Base-by-base conservation (phyloP, 108 stramenopile genomes). In the Fragilariopsis cylindrus region DNA sequence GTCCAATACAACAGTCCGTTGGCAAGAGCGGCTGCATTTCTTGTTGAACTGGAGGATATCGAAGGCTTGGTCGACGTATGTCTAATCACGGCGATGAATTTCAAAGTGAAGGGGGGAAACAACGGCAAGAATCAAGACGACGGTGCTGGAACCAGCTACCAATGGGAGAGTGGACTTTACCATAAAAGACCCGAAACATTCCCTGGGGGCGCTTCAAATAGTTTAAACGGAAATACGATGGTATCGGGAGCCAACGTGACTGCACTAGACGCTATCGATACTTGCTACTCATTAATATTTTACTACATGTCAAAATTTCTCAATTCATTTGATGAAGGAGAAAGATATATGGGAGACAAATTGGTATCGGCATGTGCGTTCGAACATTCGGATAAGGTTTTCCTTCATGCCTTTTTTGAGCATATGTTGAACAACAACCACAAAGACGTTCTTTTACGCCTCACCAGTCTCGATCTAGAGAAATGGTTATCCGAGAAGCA, bases 151-250 rank as follows among this genome's bases (percentile, higher is more conserved):
- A 52, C 68, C 43, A 69, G 80, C 57, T 73, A 89, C 57, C 70
- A 63, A 13, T 96, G 95, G 95, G 95, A 96, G 72, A 80, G 72
- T 57, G 82, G 85, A 11, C 76, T 96, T 50, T 96, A 96, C 70
- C 90, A 93, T 57, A 81, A 80, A 50, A 79, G 71, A 58, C 44
- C 41, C 21, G 64, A 65, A 65, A n/a, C 42, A 63, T 40, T 8
- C 5, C 2, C 42, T 43, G 62, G 62, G 46, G 46, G 11, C 13
- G 16, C 13, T 63, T 52, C 56, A 50, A 73, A 52, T 57, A 48
- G 9, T 54, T 70, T 54, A 52, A 78, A 64, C 60, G 47, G 19
- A 8, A 64, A 30, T 30, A 30, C 78, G 50, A 53, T 83, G 19
- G 80, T 81, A 0, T 49, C 80, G 30, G 91, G 87, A 9, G 77